These are phyloP conservation scores for Lasiosphaeria ovina DNA, from an alignment of 495 filamentous ascomycete genomes.

Conservation along the genomic window DNA sequence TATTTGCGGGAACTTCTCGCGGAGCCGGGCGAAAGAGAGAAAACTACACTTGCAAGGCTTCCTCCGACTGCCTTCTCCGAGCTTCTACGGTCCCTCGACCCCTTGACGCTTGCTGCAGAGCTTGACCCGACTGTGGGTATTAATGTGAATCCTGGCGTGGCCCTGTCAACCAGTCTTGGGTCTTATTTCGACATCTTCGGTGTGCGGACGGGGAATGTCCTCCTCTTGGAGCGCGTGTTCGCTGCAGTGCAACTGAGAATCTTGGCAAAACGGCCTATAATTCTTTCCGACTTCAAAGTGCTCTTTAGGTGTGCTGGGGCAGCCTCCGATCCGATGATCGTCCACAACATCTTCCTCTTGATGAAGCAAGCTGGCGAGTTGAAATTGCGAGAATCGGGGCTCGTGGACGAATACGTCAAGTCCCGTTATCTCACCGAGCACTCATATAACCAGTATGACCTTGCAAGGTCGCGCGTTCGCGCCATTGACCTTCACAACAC, in stretches of 20 bases:
- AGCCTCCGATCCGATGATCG: constrained; percentile 22
- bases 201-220: constrained; percentile 27
- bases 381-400: background rate
- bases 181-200: constrained; percentile 33
- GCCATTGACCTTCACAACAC: constrained; percentile 29
- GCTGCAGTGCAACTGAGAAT: constrained; percentile 23
- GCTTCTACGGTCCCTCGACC: constrained; percentile 37
- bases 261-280: constrained; percentile 20
- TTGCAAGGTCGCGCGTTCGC: constrained; percentile 25
- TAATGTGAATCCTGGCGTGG: constrained; percentile 26
- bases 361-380: constrained; percentile 6
- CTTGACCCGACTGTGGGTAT: constrained; percentile 24
- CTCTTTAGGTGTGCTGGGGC: constrained; percentile 38
- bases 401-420: constrained; percentile 30
- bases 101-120: constrained; percentile 23
- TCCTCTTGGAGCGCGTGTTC: constrained; percentile 23
- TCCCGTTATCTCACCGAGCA: constrained; percentile 40
- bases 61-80: constrained; percentile 38
- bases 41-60: constrained; percentile 13
- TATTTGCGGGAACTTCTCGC: constrained; percentile 4
- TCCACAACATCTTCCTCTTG: constrained; percentile 25
- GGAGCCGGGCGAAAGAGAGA: background rate
- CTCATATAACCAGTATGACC: constrained; percentile 33
- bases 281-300: constrained; percentile 30
- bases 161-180: constrained; percentile 23